phyloP scores from a whole-genome alignment of 805 yeast genomes.

The Diddensiella caesifluorescens region DNA sequence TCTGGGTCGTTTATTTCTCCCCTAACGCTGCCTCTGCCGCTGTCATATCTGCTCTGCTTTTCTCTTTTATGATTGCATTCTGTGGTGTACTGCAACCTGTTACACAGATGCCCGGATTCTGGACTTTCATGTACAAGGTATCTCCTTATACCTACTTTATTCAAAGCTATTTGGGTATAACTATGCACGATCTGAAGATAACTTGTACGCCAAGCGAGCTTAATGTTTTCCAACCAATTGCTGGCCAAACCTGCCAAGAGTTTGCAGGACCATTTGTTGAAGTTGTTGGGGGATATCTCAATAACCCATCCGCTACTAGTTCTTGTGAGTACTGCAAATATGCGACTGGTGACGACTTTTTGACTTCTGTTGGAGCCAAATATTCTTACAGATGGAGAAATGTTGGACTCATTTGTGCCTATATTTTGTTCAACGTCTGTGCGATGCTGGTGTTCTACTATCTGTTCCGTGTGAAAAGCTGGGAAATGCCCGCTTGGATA shows the following conservation, averaged over 20 bases:
- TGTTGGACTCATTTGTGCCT: constrained; percentile 56
- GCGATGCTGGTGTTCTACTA: constrained; percentile 31
- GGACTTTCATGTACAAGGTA: constrained; percentile 76
- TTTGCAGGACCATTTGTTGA: constrained; percentile 41
- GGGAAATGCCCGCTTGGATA: constrained; percentile 12
- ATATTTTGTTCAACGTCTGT: constrained; percentile 48
- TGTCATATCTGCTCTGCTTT: constrained; percentile 50
- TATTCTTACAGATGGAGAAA: constrained; percentile 58
- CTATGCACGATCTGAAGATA: constrained; percentile 48
- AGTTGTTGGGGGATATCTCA: constrained; percentile 45
- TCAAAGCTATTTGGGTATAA: constrained; percentile 45
- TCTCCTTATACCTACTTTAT: constrained; percentile 69
- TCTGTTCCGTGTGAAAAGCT: constrained; percentile 24
- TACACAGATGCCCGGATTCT: constrained; percentile 64
- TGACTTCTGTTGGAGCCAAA: constrained; percentile 40
- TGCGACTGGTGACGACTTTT: constrained; percentile 38
- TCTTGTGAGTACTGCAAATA: constrained; percentile 41
- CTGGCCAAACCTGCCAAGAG: constrained; percentile 52
- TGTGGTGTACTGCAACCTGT: constrained; percentile 64
- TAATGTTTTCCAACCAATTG: constrained; percentile 47
- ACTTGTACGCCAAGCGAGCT: constrained; percentile 46
- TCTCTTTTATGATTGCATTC: constrained; percentile 56
- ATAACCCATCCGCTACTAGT: constrained; percentile 40
- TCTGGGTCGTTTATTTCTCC: constrained; percentile 51
- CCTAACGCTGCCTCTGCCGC: constrained; percentile 66